Evolutionary conservation across 352 stramenopile species (phyloP).

Genomic region (Phytophthora palmivora): DNA sequence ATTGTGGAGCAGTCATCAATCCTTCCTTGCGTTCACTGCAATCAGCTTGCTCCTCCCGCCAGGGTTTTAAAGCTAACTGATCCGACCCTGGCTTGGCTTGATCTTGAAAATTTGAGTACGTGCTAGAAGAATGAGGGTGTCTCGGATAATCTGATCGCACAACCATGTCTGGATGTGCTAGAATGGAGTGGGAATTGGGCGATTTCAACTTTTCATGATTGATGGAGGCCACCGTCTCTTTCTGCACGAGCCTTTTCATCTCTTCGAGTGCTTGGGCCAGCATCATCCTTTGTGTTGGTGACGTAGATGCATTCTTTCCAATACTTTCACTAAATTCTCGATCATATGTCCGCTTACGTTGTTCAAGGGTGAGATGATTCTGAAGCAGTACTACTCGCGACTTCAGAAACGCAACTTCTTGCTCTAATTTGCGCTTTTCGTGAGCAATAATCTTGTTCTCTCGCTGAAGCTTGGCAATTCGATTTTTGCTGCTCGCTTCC

Average conservation of each 20-base stretch:
- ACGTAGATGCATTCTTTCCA: conserved; percentile 19
- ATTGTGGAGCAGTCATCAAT: not conserved
- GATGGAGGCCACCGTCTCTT: conserved; percentile 37
- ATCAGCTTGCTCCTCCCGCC: not conserved
- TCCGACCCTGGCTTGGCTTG: not conserved
- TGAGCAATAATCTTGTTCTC: conserved; percentile 41
- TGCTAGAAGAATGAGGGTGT: conserved; percentile 6
- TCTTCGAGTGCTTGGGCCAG: conserved; percentile 46
- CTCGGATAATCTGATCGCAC: not conserved
- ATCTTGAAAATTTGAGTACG: not conserved
- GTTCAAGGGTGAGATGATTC: conserved; percentile 47
- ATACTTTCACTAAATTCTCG: conserved; percentile 36
- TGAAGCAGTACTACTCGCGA: conserved; percentile 51
- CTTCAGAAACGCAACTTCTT: conserved; percentile 52
- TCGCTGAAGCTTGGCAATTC: conserved; percentile 48
- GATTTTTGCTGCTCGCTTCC: conserved; percentile 39
- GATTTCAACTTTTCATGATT: conserved; percentile 47
- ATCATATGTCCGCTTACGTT: conserved; percentile 67
- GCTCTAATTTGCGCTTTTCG: conserved; percentile 59
- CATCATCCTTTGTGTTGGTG: conserved; percentile 32
- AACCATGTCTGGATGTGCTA: not conserved
- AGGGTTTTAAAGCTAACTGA: not conserved
- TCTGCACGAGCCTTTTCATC: conserved; percentile 43
- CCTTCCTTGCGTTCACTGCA: not conserved
- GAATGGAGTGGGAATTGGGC: conserved; percentile 6